These are phyloP conservation scores for Boletus subparvulus DNA, from an alignment of 768 basidiomycete species.

Conservation along the genomic window DNA sequence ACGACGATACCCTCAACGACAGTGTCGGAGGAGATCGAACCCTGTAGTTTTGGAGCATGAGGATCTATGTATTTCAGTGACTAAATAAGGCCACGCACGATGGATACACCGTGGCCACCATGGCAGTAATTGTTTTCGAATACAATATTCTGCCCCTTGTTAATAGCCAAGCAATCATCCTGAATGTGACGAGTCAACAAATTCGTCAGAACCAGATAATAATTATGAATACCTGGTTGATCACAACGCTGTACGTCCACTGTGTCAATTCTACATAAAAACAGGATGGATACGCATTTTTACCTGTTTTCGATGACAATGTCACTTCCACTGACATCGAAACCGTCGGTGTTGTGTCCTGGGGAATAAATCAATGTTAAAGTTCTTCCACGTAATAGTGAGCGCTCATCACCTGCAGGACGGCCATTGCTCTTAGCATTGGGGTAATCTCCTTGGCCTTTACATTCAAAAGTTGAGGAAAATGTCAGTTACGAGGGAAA, in stretches of 20 bases:
- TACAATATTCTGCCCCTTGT: slow-evolving; percentile 42
- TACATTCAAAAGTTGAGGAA: not conserved
- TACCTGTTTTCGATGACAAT: slow-evolving; percentile 35
- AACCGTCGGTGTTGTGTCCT: slow-evolving; percentile 53
- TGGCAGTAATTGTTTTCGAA: slow-evolving; percentile 54
- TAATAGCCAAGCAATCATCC: slow-evolving; percentile 67
- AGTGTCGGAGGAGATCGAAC: slow-evolving; percentile 49
- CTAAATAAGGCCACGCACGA: slow-evolving; percentile 29
- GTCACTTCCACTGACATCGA: slow-evolving; percentile 40
- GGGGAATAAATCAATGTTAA: not conserved
- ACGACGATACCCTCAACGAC: slow-evolving; percentile 50
- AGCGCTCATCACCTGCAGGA: slow-evolving; percentile 41
- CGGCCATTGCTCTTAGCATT: slow-evolving; percentile 50
- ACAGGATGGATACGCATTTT: not conserved
- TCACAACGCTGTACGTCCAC: slow-evolving; percentile 13
- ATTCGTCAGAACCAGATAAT: not conserved
- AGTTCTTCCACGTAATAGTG: not conserved
- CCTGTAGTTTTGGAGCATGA: slow-evolving; percentile 34
- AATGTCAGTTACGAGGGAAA: not conserved
- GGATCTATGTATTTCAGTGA: not conserved
- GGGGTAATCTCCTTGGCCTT: slow-evolving; percentile 52
- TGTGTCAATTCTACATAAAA: not conserved
- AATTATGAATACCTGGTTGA: slow-evolving; percentile 23
- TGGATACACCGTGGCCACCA: slow-evolving; percentile 64
- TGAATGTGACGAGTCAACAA: slow-evolving; percentile 10